Percentiles rank a stretch among this genome's conserved stretches.
Evolutionary conservation across 306 rosid species (phyloP).

Genomic region (Cicer judaicum): DNA sequence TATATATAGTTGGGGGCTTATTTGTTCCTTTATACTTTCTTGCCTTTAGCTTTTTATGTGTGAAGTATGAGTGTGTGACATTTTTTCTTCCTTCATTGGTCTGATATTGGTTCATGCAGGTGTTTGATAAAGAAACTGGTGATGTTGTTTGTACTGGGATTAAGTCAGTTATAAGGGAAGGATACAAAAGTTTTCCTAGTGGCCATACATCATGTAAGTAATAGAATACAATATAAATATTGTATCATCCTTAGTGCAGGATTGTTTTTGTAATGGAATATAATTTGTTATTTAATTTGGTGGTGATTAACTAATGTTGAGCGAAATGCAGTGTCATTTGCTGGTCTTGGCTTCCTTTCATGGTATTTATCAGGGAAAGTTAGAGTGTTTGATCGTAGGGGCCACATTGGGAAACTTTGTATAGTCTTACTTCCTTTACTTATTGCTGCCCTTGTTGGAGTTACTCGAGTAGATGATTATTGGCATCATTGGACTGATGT

Average conservation of each 20-base stretch:
- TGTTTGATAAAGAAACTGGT: constrained; percentile 40
- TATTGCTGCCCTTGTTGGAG: constrained; percentile 54
- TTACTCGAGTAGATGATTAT: constrained; percentile 61
- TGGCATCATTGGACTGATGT: constrained; percentile 76
- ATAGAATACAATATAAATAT: background rate
- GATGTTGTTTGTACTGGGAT: constrained; percentile 53
- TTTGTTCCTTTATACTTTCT: background rate
- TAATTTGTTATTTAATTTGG: background rate
- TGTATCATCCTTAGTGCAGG: background rate
- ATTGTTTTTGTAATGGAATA: background rate
- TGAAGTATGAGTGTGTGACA: background rate
- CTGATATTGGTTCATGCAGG: constrained; percentile 34
- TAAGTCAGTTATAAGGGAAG: constrained; percentile 49
- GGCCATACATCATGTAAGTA: constrained; percentile 64
- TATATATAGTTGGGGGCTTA: background rate
- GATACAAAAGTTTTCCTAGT: constrained; percentile 66
- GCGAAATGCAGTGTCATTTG: constrained; percentile 59
- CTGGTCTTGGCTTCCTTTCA: constrained; percentile 64
- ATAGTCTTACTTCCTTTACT: constrained; percentile 58
- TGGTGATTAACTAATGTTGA: constrained; percentile 16
- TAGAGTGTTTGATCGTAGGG: constrained; percentile 59
- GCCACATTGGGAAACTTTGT: constrained; percentile 54
- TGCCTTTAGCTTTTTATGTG: background rate
- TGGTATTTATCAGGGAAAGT: constrained; percentile 64
- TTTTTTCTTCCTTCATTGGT: background rate